phyloP scores from a whole-genome alignment of 257 asterid genomes.

The Verbascum thapsus region DNA sequence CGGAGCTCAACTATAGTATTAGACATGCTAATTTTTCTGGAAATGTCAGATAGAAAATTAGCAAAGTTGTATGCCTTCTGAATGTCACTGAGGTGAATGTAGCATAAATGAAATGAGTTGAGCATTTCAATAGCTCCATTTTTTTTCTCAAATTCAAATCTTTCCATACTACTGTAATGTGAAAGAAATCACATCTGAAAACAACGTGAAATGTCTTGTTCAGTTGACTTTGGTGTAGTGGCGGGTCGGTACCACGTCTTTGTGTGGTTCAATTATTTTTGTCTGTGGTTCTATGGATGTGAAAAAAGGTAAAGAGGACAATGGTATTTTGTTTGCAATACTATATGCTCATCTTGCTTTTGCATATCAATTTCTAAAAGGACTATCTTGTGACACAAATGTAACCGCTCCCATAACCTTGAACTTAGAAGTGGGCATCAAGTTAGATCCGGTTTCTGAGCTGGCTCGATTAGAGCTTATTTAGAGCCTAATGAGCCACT shows the following conservation, averaged over 20 bases:
- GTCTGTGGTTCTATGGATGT: constrained; percentile 24
- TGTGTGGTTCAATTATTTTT: constrained; percentile 23
- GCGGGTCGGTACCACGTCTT: constrained; percentile 8
- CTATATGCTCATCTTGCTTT: constrained; percentile 10
- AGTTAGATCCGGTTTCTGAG: too few species aligned
- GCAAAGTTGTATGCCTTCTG: too few species aligned
- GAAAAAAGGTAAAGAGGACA: constrained; percentile 20
- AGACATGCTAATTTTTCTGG: too few species aligned
- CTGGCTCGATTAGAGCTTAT: too few species aligned
- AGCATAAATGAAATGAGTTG: too few species aligned
- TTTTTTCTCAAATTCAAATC: too few species aligned
- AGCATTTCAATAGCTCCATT: too few species aligned
- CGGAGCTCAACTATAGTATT: too few species aligned
- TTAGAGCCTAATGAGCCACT: too few species aligned
- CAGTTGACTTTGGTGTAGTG: constrained; percentile 29
- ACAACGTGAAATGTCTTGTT: constrained; percentile 23
- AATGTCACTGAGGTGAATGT: too few species aligned
- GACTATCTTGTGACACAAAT: constrained; percentile 7
- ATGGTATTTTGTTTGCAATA: constrained; percentile 8
- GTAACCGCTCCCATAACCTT: constrained; percentile 29
- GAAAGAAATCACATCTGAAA: constrained; percentile 1
- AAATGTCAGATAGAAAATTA: too few species aligned
- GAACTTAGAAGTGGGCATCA: not conserved
- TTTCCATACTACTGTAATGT: not conserved
- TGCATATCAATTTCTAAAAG: not conserved